Evolutionary conservation across 805 yeast genomes (phyloP).

Genomic region (Candida hispaniensis): DNA sequence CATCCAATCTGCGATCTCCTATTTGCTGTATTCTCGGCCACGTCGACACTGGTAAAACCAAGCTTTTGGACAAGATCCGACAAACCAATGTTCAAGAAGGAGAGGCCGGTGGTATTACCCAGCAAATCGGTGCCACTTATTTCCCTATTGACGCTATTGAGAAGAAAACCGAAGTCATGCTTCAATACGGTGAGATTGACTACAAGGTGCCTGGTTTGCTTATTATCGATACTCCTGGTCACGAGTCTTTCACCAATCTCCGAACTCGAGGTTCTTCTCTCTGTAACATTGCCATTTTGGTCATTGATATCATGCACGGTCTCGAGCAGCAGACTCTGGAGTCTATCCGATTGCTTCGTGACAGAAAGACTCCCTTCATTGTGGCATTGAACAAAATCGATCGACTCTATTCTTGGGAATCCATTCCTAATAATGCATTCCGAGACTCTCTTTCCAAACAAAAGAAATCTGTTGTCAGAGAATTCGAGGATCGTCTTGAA

Average conservation of each 20-base stretch:
- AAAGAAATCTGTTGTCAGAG: slow-evolving; percentile 74
- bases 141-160: slow-evolving; percentile 94
- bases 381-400: slow-evolving; percentile 97
- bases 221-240: slow-evolving; percentile 98
- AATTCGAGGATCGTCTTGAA: slow-evolving; percentile 78
- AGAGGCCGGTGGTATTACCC: slow-evolving; percentile 99
- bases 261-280: slow-evolving; percentile 98
- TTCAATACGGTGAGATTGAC: slow-evolving; percentile 61
- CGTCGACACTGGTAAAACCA: slow-evolving; percentile 99
- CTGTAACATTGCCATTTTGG: slow-evolving; percentile 98
- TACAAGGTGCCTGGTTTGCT: slow-evolving; percentile 96
- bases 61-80: slow-evolving; percentile 90
- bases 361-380: slow-evolving; percentile 94
- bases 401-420: slow-evolving; percentile 92
- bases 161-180: slow-evolving; percentile 86
- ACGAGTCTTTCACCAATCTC: slow-evolving; percentile 95
- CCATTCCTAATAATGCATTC: slow-evolving; percentile 85
- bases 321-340: slow-evolving; percentile 96
- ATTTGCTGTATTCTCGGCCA: slow-evolving; percentile 98
- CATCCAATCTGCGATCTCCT: slow-evolving; percentile 82
- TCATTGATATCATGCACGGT: slow-evolving; percentile 98
- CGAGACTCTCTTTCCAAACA: slow-evolving; percentile 86
- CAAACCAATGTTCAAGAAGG: slow-evolving; percentile 99
- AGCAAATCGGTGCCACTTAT: slow-evolving; percentile 99
- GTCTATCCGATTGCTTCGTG: slow-evolving; percentile 82